Evolutionary conservation across 805 yeast genomes (phyloP), one percentile per base, ranked within the genome.

Genomic region (Blastobotrys parvus): DNA sequence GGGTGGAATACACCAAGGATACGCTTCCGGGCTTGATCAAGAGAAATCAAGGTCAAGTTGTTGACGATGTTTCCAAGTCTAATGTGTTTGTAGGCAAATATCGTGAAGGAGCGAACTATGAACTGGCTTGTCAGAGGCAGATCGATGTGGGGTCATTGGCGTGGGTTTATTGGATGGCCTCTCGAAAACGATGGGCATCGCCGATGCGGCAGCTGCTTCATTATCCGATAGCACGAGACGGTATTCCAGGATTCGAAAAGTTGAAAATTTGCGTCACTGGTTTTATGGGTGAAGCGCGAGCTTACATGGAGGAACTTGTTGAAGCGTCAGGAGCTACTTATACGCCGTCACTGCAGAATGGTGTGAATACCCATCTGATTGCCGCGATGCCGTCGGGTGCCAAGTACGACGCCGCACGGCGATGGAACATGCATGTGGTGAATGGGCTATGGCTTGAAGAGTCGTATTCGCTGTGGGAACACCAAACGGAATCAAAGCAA

Each of bases 371-470:
- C 3, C 85, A 78, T 58, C 66, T 90, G 25, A 70, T 90, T 3
- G 77, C 85, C 1, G 81, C 88, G 0, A 70, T 69, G 27, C 71
- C 82, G 0, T 58, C 57, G 13, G 97, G 98, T 1, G 75, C 72
- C 44, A 90, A 90, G 62, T 86, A 74, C 54, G 73, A 71, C 8
- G 86, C 88, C 15, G 94, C 92, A 0, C 57, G 67, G 29, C 70
- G 71, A 47, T 88, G 96, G 95, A 57, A 59, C 6, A 63, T 85
- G 18, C 23, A 38, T 10, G 67, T 82, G 2, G 79, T 85, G 1
- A 88, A 83, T 55, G 95, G 87, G 61, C 56, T 80, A 11, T 90
- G 98, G 98, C 62, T 90, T 11, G 97, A 90, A 56, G 89, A 84
- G 43, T 74, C 87, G 34, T 90, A 71, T 48, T 66, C 73, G 0